Evolutionary conservation across 139 green algal species (phyloP).

Genomic region (Cymbomonas tetramitiformis): DNA sequence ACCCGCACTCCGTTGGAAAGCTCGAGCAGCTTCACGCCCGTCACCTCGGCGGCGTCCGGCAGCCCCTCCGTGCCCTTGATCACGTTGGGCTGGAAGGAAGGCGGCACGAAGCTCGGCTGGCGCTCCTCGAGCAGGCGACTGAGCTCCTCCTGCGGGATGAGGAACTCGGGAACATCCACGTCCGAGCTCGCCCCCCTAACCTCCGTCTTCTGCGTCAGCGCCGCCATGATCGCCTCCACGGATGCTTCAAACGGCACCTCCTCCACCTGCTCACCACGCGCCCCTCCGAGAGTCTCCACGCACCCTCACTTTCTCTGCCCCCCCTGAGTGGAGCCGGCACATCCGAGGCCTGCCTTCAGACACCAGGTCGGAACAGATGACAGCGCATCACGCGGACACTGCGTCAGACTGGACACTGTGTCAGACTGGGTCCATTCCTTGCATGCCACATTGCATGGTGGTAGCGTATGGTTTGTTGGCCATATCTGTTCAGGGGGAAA

Average conservation of each 20-base stretch:
- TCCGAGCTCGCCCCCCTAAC: slow-evolving; percentile 27
- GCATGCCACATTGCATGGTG: too few species aligned
- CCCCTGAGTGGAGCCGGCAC: too few species aligned
- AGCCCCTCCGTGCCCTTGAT: background rate
- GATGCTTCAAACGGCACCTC: background rate
- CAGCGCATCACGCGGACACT: too few species aligned
- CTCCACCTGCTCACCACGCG: background rate
- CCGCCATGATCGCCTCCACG: slow-evolving; percentile 2
- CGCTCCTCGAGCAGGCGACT: slow-evolving; percentile 35
- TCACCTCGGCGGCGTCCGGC: slow-evolving; percentile 17
- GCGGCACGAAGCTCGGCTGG: slow-evolving; percentile 55
- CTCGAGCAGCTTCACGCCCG: slow-evolving; percentile 58
- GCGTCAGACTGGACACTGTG: too few species aligned
- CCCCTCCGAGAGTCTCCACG: background rate
- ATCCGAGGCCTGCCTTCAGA: too few species aligned
- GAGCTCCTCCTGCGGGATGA: slow-evolving; percentile 54
- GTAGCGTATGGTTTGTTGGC: too few species aligned
- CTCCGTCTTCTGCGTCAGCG: slow-evolving; percentile 16
- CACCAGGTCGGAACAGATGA: too few species aligned
- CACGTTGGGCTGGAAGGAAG: slow-evolving; percentile 15
- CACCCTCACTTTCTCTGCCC: background rate
- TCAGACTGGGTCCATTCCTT: too few species aligned
- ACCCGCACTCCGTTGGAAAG: slow-evolving; percentile 83
- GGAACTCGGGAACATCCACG: slow-evolving; percentile 56
- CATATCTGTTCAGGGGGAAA: too few species aligned